A percentile compares a stretch with the other conserved stretches of the same genome.
Evolutionary conservation across 805 yeast genomes (phyloP).

Genomic region (Ogataea pini): DNA sequence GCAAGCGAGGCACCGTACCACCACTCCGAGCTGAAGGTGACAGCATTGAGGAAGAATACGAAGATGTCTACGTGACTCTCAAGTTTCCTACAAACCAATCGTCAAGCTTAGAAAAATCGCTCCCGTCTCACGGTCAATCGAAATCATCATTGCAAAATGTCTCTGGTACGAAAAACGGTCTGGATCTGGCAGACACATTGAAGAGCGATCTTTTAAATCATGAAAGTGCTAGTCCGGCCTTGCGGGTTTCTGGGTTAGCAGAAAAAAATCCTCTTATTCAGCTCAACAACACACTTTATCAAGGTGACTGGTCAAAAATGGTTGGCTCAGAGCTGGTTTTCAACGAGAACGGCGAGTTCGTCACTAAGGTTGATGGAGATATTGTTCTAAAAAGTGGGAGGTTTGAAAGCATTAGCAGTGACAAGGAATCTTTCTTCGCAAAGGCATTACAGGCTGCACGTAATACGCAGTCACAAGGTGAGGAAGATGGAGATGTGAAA

Average conservation of each 20-base stretch:
- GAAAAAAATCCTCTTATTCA: slow-evolving; percentile 56
- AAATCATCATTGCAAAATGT: background rate
- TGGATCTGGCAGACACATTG: slow-evolving; percentile 11
- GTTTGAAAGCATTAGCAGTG: slow-evolving; percentile 25
- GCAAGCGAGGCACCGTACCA: slow-evolving; percentile 31
- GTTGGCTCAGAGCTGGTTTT: slow-evolving; percentile 68
- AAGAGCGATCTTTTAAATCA: slow-evolving; percentile 7
- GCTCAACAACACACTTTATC: slow-evolving; percentile 59
- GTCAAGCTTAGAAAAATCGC: slow-evolving; percentile 19
- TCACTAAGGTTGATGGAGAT: slow-evolving; percentile 34
- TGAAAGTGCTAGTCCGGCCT: slow-evolving; percentile 5
- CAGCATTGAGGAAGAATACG: slow-evolving; percentile 36
- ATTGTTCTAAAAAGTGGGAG: slow-evolving; percentile 35
- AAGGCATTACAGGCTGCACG: slow-evolving; percentile 29
- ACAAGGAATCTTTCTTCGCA: slow-evolving; percentile 26
- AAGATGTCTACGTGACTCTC: slow-evolving; percentile 54
- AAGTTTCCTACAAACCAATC: slow-evolving; percentile 46
- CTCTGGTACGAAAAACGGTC: slow-evolving; percentile 1
- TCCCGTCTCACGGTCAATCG: background rate
- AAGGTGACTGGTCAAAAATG: slow-evolving; percentile 73
- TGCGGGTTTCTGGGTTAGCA: slow-evolving; percentile 59
- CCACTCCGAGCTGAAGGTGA: slow-evolving; percentile 7
- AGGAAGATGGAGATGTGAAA: background rate
- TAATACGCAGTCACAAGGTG: slow-evolving; percentile 1
- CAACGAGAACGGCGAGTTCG: slow-evolving; percentile 37